Conservation (phyloP, 1,284 basidiomycete genomes). For the Rhodotorula mucilaginosa region DNA sequence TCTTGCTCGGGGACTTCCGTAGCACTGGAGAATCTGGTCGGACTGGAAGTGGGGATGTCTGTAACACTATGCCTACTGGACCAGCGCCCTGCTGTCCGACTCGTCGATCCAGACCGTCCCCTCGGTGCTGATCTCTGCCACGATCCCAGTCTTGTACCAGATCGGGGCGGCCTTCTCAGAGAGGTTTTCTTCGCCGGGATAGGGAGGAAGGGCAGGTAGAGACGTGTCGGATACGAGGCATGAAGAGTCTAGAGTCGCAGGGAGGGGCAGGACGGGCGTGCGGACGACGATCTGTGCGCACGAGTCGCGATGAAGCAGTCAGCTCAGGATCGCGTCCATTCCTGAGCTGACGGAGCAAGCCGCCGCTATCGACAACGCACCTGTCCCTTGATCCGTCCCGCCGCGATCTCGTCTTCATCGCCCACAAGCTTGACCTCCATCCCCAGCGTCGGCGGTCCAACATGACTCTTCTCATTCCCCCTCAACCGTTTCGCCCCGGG, state of each 20-base stretch:
- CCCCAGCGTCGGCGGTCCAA: slow-evolving; percentile 36
- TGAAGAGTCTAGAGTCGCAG: slow-evolving; percentile 11
- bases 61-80: background rate
- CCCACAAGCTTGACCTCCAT: slow-evolving; percentile 41
- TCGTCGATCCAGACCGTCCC: slow-evolving; percentile 31
- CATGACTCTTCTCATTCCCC: slow-evolving; percentile 27
- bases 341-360: no score
- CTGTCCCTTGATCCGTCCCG: slow-evolving; percentile 32
- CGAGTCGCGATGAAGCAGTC: no score
- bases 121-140: slow-evolving; percentile 33
- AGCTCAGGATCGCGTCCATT: no score
- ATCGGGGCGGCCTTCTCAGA: background rate
- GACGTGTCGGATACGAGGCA: slow-evolving; percentile 16
- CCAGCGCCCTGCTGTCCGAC: background rate
- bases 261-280: slow-evolving; percentile 26
- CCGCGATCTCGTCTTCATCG: slow-evolving; percentile 29
- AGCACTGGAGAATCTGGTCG: no score
- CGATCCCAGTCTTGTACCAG: slow-evolving; percentile 34
- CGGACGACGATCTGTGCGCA: slow-evolving; percentile 31
- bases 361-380: slow-evolving; percentile 8
- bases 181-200: slow-evolving; percentile 7
- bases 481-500: slow-evolving; percentile 4
- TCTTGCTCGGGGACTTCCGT: background rate
- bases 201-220: slow-evolving; percentile 23
- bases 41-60: no score